Conservation (phyloP, 371 early-diverging fungal species). For the Catenaria anguillulae region DNA sequence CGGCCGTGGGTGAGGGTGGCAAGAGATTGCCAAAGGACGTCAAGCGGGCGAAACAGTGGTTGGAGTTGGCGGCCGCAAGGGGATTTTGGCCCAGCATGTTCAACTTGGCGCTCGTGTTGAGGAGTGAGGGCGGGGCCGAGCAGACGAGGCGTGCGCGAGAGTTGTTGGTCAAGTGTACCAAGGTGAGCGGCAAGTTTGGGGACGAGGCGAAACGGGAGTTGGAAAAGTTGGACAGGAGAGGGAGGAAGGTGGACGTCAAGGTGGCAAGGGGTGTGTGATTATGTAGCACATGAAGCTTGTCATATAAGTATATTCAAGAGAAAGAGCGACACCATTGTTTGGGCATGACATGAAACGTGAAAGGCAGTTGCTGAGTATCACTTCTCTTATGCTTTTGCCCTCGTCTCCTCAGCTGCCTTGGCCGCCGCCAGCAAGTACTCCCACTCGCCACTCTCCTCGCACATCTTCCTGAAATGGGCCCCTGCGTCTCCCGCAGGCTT, state of each 20-base stretch:
- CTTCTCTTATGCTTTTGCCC: not conserved
- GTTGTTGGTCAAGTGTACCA: not conserved
- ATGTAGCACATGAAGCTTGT: no score
- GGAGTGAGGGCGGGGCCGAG: not conserved
- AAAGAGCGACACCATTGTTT: not conserved
- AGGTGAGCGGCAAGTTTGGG: not conserved
- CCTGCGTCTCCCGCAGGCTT: not conserved
- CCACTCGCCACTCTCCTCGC: slow-evolving; percentile 3
- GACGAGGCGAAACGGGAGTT: not conserved
- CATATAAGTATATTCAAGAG: no score
- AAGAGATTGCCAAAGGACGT: not conserved
- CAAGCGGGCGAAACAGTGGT: not conserved
- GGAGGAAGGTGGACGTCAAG: no score
- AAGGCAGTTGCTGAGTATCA: no score
- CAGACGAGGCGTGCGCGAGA: not conserved
- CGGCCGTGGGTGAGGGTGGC: not conserved
- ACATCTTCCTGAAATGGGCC: not conserved
- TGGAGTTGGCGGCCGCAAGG: not conserved
- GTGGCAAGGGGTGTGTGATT: no score
- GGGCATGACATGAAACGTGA: not conserved
- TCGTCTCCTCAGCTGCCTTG: not conserved
- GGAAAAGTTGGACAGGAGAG: not conserved
- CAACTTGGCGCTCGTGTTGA: not conserved
- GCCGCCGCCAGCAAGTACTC: not conserved
- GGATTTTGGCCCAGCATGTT: not conserved